These are phyloP conservation scores for Trichoderma parareesei DNA, from an alignment of 495 filamentous ascomycete genomes.

Conservation along the genomic window DNA sequence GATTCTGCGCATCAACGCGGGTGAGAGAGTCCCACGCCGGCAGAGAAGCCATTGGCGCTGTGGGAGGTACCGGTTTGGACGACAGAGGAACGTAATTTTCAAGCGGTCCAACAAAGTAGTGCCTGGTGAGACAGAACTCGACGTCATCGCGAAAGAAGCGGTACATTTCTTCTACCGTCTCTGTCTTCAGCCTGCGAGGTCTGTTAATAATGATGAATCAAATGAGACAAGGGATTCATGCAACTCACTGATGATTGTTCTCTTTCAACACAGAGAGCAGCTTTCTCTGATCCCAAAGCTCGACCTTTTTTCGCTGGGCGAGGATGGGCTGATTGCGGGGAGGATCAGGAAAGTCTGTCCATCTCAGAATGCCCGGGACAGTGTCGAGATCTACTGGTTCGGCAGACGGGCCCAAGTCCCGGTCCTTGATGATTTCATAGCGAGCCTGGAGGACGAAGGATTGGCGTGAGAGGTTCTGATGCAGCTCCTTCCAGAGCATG, in stretches of 20 bases:
- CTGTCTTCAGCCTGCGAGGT: conserved; percentile 25
- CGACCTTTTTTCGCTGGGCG: conserved; percentile 33
- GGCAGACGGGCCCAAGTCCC: conserved; percentile 22
- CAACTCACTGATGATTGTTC: conserved; percentile 26
- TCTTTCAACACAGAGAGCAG: conserved; percentile 23
- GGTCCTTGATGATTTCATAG: conserved; percentile 29
- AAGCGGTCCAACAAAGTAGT: conserved; percentile 18
- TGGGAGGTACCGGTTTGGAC: background rate
- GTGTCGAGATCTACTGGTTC: conserved; percentile 16
- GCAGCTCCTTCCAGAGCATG: conserved; percentile 33
- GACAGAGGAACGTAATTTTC: conserved; percentile 14
- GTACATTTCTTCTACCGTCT: conserved; percentile 36
- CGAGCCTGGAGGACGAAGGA: conserved; percentile 33
- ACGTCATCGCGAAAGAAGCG: conserved; percentile 32
- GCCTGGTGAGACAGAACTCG: conserved; percentile 32
- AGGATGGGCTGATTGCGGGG: conserved; percentile 22
- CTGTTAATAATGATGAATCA: background rate
- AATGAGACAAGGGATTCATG: background rate
- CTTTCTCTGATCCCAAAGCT: conserved; percentile 24
- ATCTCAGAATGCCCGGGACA: conserved; percentile 26
- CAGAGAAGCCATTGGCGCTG: conserved; percentile 12
- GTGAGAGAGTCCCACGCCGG: conserved; percentile 17
- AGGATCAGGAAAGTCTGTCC: conserved; percentile 38
- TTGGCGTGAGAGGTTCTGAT: conserved; percentile 29
- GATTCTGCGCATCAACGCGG: conserved; percentile 22